Conservation (phyloP, 2,329 filamentous ascomycete species). For the Fusarium sp. region DNA sequence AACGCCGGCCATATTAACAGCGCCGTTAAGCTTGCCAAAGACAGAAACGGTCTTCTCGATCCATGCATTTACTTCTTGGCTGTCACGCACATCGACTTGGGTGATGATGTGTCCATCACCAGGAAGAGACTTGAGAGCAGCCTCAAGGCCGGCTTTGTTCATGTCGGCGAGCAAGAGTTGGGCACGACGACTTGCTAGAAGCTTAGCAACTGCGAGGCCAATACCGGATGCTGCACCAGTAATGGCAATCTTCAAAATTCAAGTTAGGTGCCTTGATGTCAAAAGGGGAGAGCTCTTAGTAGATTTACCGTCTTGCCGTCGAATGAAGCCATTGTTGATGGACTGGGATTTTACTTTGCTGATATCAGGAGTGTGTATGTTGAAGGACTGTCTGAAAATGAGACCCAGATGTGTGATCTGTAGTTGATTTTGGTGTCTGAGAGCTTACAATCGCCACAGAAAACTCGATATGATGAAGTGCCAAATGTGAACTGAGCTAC, state of each 20-base stretch:
- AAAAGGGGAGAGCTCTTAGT: fast-evolving
- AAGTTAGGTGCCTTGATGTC: no score
- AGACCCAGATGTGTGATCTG: fast-evolving
- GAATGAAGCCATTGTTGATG: neutral
- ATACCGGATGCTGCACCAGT: neutral
- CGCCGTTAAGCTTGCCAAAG: neutral
- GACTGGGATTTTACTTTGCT: fast-evolving
- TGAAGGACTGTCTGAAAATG: fast-evolving
- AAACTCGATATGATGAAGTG: no score
- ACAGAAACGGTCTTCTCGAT: neutral
- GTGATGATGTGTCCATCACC: neutral
- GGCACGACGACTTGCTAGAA: neutral
- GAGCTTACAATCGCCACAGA: no score
- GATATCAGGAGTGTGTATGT: neutral
- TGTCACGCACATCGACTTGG: neutral
- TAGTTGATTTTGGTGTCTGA: neutral
- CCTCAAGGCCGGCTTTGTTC: neutral
- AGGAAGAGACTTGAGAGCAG: fast-evolving
- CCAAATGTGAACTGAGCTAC: no score
- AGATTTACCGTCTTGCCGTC: neutral
- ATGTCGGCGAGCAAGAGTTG: neutral
- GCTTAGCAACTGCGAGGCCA: neutral
- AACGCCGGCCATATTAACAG: neutral
- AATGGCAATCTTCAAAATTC: neutral
- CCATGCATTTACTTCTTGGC: fast-evolving